Base-by-base conservation (phyloP, 2,329 filamentous ascomycete genomes). In the Fusarium sp. region DNA sequence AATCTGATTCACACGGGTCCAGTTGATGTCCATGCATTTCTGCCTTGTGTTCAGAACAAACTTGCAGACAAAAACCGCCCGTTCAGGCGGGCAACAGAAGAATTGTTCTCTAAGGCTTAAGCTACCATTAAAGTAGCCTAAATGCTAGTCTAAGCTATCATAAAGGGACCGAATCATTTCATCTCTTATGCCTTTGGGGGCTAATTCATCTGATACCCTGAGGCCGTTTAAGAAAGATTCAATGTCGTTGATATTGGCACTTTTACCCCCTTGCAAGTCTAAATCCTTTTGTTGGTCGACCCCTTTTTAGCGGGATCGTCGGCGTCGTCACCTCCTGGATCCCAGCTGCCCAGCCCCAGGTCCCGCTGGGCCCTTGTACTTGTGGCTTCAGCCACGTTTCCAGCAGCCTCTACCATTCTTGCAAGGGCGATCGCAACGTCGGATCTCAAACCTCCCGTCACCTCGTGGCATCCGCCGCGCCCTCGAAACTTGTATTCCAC, bases 221-320 rank as follows among this genome's bases (percentile, higher is more conserved):
- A 30, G 12, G 29, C 12, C 5, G 10, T n/a, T 44, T 22, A 20
- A 56, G 18, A 56, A 29, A 24, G 13, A 51, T 51, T 51, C 47
- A 51, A 34, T 34, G 41, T 52, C 40, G 53, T 49, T 42, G 41
- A 60, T 60, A 61, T 63, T 54, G 55, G 56, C 65, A 64, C 59
- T 67, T 53, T 65, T 49, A 62, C 34, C 56, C 59, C 53, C 66
- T 52, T 61, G 65, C 44, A 62, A 51, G 42, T 54, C 40, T 57
- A 46, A 59, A 65, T 25, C 22, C 58, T 60, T 44, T 51, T 52
- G 67, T 55, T 46, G 46, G 45, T 48, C 22, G 29, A 53, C 67
- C 66, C 67, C 63, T 60, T 64, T 59, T 65, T 71, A 70, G 67
- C 67, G 63, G 67, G 49, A 64, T 70, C 67, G 47, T 70, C 67